These are phyloP conservation scores for Gamsiella multidivaricata DNA, from an alignment of 192 early-diverging fungal genomes.

Conservation along the genomic window DNA sequence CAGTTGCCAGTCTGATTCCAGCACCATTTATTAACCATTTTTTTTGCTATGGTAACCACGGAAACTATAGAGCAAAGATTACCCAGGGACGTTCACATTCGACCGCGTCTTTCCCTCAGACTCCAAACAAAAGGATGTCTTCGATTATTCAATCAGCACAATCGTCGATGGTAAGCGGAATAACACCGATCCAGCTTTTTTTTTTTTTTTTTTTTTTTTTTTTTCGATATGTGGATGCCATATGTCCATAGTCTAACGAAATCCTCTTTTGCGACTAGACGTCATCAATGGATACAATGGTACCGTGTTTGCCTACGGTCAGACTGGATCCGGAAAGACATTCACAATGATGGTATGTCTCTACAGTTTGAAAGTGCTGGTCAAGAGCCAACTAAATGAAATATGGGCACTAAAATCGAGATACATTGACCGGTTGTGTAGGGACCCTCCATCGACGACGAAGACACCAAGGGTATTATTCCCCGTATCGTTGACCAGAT, in stretches of 20 bases:
- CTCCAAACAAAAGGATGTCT: slow-evolving; percentile 86
- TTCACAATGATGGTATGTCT: slow-evolving; percentile 91
- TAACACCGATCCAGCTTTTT: neutral
- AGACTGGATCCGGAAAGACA: slow-evolving; percentile 98
- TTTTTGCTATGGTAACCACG: neutral
- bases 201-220: neutral
- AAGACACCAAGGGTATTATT: slow-evolving; percentile 92
- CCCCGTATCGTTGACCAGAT: slow-evolving; percentile 97
- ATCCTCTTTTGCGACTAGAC: slow-evolving; percentile 63
- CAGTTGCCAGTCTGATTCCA: neutral
- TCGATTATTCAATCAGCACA: slow-evolving; percentile 90
- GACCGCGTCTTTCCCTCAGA: slow-evolving; percentile 91
- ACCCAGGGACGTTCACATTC: slow-evolving; percentile 86
- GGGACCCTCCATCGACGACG: slow-evolving; percentile 95
- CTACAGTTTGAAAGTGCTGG: too few relatives aligned
- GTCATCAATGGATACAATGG: slow-evolving; percentile 98
- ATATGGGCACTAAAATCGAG: neutral
- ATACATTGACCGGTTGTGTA: slow-evolving; percentile 30
- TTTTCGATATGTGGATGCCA: neutral
- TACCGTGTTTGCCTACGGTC: slow-evolving; percentile 99
- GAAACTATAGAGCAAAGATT: slow-evolving; percentile 60
- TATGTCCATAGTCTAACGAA: neutral
- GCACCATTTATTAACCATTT: neutral
- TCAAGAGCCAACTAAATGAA: too few relatives aligned
- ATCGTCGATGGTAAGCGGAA: slow-evolving; percentile 87